Base-by-base conservation (phyloP, 2,329 filamentous ascomycete species). In the Harringtonia aguacate region DNA sequence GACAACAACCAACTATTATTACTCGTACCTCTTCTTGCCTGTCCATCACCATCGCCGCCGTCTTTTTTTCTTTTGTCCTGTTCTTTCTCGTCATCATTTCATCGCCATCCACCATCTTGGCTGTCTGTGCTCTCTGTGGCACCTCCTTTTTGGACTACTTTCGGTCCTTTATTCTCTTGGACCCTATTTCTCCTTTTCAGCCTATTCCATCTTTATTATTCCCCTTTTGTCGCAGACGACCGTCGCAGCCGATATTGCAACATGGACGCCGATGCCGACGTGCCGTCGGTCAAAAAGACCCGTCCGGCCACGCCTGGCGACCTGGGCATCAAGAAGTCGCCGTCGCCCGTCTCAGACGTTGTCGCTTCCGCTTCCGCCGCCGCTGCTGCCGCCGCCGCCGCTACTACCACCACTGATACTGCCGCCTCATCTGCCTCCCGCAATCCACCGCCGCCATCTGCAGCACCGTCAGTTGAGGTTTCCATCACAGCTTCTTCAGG, bases 181-280 rank as follows among this genome's bases (percentile, higher is more conserved):
- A n/a, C n/a, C n/a, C n/a, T n/a, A n/a, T n/a, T n/a, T n/a, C n/a
- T n/a, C n/a, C n/a, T n/a, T n/a, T n/a, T n/a, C n/a, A n/a, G n/a
- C n/a, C n/a, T n/a, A n/a, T n/a, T n/a, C n/a, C n/a, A n/a, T n/a
- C n/a, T n/a, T n/a, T n/a, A n/a, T n/a, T n/a, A n/a, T n/a, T n/a
- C 24, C 10, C 7, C 24, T 27, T 27, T 27, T 27, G n/a, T n/a
- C n/a, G n/a, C n/a, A 27, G 7, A 27, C 6, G 24, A 31, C 34
- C 18, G 29, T 17, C 17, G 14, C 18, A 4, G 17, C 9, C 14
- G 10, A 14, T 22, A 4, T 35, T 22, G 2, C 35, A n/a, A 20
- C 33, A 45, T 45, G 43, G 43, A 45, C 20, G 20, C 24, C 24
- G 43, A 45, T 12, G n/a, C 38, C 5, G 43, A 45, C 38, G 43